Conservation (phyloP, 2,329 filamentous ascomycete species). For the Fusarium mexicanum region DNA sequence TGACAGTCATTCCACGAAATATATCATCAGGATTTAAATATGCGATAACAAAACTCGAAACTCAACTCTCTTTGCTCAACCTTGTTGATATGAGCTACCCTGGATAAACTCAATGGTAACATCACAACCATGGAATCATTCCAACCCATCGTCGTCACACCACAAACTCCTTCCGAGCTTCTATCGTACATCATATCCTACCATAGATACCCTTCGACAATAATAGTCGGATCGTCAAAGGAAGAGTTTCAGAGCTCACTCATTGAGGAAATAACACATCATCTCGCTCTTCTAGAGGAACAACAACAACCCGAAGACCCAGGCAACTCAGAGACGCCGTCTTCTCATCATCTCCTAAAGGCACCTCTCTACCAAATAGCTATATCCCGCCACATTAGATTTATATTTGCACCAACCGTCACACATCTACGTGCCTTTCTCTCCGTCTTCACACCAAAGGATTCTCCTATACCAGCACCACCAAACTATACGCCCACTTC, state of each 20-base stretch:
- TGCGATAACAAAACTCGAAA: neutral
- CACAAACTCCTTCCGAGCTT: constrained; percentile 67
- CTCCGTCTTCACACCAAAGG: constrained; percentile 59
- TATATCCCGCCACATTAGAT: constrained; percentile 72
- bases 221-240: constrained; percentile 76
- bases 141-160: constrained; percentile 58
- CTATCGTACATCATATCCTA: constrained; percentile 70
- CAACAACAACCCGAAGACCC: neutral
- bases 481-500: constrained; percentile 37
- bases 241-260: constrained; percentile 72
- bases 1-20: neutral
- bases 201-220: constrained; percentile 66
- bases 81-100: constrained; percentile 11
- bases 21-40: neutral
- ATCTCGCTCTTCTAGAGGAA: constrained; percentile 20
- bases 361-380: constrained; percentile 76
- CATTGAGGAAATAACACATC: constrained; percentile 54
- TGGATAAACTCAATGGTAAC: constrained; percentile 10
- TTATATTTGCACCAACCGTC: constrained; percentile 79
- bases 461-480: constrained; percentile 52
- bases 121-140: constrained; percentile 22
- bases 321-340: neutral
- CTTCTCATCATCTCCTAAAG: constrained; percentile 56
- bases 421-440: constrained; percentile 82
- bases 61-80: neutral